Conservation (phyloP, 2,329 filamentous ascomycete genomes). For the Apiospora marii region DNA sequence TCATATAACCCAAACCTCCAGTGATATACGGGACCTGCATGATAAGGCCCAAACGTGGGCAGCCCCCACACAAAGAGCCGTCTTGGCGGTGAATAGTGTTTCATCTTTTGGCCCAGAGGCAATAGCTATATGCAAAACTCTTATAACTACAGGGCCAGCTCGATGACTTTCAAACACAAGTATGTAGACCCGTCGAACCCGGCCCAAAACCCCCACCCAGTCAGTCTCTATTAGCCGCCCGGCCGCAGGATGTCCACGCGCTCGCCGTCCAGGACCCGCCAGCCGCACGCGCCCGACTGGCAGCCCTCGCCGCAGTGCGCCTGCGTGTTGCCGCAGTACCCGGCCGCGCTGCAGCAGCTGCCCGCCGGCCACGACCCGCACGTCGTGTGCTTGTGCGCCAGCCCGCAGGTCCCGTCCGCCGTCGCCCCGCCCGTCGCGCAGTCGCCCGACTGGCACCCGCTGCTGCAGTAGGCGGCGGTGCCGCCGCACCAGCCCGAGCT, state of each 20-base stretch:
- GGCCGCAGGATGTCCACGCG: not conserved
- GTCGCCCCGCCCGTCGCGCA: conserved; percentile 14
- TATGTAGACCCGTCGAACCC: too few relatives aligned
- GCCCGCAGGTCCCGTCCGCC: conserved; percentile 23
- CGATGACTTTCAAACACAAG: too few relatives aligned
- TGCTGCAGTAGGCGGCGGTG: conserved; percentile 11
- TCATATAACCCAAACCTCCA: too few relatives aligned
- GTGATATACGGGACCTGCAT: too few relatives aligned
- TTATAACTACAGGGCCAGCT: too few relatives aligned
- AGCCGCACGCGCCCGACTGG: conserved; percentile 19
- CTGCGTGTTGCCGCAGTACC: conserved; percentile 18
- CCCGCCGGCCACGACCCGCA: conserved; percentile 23
- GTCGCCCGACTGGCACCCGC: conserved; percentile 22
- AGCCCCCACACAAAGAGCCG: too few relatives aligned
- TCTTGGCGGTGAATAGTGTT: too few relatives aligned
- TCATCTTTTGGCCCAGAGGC: too few relatives aligned
- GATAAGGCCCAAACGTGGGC: too few relatives aligned
- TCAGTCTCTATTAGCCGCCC: not conserved
- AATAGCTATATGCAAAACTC: too few relatives aligned
- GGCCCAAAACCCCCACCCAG: too few relatives aligned
- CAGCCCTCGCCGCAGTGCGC: conserved; percentile 22
- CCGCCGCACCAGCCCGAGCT: conserved; percentile 15
- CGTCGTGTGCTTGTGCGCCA: not conserved
- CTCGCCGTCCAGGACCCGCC: not conserved
- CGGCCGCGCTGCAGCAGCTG: conserved; percentile 10